phyloP scores from a whole-genome alignment of 2,329 filamentous ascomycete genomes.

The Lasiodiplodia citricola region DNA sequence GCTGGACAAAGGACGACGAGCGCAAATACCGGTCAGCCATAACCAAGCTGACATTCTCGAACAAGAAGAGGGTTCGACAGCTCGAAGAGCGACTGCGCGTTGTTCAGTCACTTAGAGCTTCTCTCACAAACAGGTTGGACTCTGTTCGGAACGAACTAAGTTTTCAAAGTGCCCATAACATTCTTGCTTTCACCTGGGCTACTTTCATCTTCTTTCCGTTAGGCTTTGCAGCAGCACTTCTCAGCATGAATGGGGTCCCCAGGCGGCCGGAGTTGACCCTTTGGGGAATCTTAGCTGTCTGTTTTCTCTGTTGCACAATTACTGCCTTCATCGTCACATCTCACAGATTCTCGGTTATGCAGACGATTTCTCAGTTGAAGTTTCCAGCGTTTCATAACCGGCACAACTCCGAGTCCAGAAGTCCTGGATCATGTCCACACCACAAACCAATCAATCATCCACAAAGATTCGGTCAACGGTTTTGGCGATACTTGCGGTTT shows the following conservation, averaged over 20 bases:
- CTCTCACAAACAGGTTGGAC: constrained; percentile 30
- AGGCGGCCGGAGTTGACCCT: neutral
- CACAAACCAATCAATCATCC: too few relatives aligned
- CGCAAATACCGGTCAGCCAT: constrained; percentile 36
- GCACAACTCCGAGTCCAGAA: too few relatives aligned
- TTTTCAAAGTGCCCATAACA: constrained; percentile 35
- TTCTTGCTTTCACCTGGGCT: constrained; percentile 43
- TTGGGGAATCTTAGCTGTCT: too few relatives aligned
- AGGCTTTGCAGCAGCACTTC: constrained; percentile 39
- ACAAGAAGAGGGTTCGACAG: constrained; percentile 12
- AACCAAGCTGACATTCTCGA: constrained; percentile 28
- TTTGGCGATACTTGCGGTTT: too few relatives aligned
- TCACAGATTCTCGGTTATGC: too few relatives aligned
- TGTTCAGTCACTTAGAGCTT: constrained; percentile 29
- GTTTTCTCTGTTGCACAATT: too few relatives aligned
- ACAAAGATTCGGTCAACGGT: too few relatives aligned
- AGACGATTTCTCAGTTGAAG: too few relatives aligned
- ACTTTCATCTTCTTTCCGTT: constrained; percentile 44
- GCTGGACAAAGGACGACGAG: constrained; percentile 43
- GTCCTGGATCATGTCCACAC: too few relatives aligned
- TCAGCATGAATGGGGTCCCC: constrained; percentile 40
- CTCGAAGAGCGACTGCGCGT: neutral
- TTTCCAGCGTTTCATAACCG: too few relatives aligned
- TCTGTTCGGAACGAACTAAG: constrained; percentile 31
- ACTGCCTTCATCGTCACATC: too few relatives aligned